A percentile compares a stretch with the other conserved stretches of the same genome.
phyloP scores from a whole-genome alignment of 2,329 filamentous ascomycete species.

The Neodidymelliopsis sp. region DNA sequence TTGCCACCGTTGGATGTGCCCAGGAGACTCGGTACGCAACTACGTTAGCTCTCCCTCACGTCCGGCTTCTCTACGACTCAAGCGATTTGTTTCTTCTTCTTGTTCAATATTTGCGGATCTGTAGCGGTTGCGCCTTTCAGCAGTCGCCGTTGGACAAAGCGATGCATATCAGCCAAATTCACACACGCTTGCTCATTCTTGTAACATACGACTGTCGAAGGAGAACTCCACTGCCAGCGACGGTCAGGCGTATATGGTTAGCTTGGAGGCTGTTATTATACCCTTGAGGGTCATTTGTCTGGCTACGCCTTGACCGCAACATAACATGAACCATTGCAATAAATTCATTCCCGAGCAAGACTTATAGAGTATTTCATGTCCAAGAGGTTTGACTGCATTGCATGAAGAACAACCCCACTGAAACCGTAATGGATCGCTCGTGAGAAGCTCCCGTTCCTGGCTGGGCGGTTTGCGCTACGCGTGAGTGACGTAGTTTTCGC shows the following conservation, averaged over 20 bases:
- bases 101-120: conserved; percentile 3
- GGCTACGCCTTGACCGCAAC: not conserved
- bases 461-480: conserved; percentile 5
- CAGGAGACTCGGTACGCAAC: not conserved
- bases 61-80: not conserved
- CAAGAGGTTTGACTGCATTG: not conserved
- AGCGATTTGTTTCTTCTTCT: conserved; percentile 4
- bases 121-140: conserved; percentile 9
- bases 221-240: not conserved
- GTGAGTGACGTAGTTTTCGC: conserved; percentile 28
- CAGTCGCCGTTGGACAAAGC: conserved; percentile 1
- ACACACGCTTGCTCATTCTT: conserved; percentile 12
- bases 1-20: conserved; percentile 11
- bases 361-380: not conserved
- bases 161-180: conserved; percentile 3
- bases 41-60: not conserved
- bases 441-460: conserved; percentile 10
- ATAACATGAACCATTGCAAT: conserved; percentile 12
- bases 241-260: conserved; percentile 20
- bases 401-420: conserved; percentile 28
- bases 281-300: conserved; percentile 30
- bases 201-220: conserved; percentile 22
- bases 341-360: too few relatives aligned
- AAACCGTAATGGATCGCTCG: conserved; percentile 24
- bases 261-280: conserved; percentile 31